Evolutionary conservation across 768 basidiomycete genomes (phyloP).

Genomic region (Holtermannia corniformis): DNA sequence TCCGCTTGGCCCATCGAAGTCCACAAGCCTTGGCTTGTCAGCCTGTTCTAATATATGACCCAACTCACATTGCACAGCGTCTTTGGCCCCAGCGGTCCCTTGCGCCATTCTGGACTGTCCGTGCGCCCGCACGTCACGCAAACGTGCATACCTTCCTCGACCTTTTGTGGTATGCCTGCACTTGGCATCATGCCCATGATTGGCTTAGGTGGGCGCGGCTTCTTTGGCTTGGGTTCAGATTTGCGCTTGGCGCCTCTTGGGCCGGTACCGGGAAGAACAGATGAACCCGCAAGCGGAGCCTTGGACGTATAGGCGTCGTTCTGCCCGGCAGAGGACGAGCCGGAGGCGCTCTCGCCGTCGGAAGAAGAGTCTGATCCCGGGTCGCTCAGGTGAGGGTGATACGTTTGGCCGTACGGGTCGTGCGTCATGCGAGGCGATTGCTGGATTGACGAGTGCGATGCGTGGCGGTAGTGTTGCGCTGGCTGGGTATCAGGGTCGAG

Average conservation of each 20-base stretch:
- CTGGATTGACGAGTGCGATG: neutral
- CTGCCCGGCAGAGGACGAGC: neutral
- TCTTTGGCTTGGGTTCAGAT: constrained; percentile 5
- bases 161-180: constrained; percentile 44
- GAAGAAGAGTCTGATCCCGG: neutral
- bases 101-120: constrained; percentile 95
- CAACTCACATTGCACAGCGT: constrained; percentile 76
- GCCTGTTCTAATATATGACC: too few species aligned
- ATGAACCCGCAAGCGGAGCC: constrained; percentile 7
- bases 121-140: constrained; percentile 90
- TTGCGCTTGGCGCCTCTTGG: constrained; percentile 3
- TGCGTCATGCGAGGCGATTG: neutral
- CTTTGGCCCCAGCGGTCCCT: constrained; percentile 90
- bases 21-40: constrained; percentile 55
- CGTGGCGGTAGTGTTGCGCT: too few species aligned
- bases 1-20: constrained; percentile 78
- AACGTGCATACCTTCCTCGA: constrained; percentile 59
- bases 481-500: too few species aligned
- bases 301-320: neutral
- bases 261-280: constrained; percentile 8
- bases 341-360: neutral
- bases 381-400: neutral
- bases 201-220: constrained; percentile 12
- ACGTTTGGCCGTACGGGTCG: neutral
- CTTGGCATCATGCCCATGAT: neutral